A percentile compares a stretch with the other conserved stretches of the same genome.
phyloP scores from a whole-genome alignment of 2,329 filamentous ascomycete genomes.

The Microdochium paspali region DNA sequence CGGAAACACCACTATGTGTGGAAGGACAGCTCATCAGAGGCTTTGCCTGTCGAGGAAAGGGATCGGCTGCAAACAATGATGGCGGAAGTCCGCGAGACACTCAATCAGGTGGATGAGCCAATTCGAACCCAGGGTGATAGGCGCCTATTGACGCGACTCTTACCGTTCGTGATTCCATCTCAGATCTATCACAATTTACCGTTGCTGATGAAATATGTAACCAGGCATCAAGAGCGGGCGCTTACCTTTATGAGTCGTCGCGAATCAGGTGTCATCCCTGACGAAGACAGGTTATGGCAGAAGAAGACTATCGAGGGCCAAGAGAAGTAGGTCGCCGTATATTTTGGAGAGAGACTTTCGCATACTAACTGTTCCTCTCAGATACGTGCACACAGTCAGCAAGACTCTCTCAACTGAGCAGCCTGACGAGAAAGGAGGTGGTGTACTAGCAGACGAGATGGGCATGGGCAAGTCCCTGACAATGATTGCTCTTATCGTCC shows the following conservation, averaged over 20 bases:
- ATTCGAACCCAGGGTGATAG: neutral
- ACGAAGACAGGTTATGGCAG: constrained; percentile 22
- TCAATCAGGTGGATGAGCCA: neutral
- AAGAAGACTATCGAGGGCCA: constrained; percentile 13
- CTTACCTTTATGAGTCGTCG: constrained; percentile 27
- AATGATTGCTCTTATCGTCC: constrained; percentile 36
- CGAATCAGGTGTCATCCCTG: constrained; percentile 22
- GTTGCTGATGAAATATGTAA: neutral
- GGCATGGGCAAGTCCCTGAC: constrained; percentile 50
- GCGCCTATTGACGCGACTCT: neutral
- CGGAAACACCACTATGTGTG: constrained; percentile 5
- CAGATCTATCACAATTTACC: neutral
- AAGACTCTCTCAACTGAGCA: constrained; percentile 16
- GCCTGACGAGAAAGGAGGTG: constrained; percentile 25
- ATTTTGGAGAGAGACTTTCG: neutral
- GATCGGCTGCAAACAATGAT: constrained; percentile 5
- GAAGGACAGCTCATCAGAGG: constrained; percentile 6
- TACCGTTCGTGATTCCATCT: constrained; percentile 13
- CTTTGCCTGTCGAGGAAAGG: neutral
- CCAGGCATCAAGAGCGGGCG: constrained; percentile 27
- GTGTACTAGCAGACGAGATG: constrained; percentile 53
- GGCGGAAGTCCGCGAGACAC: constrained; percentile 2
- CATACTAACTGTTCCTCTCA: constrained; percentile 3
- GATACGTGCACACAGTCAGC: constrained; percentile 30
- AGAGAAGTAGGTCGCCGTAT: constrained; percentile 10